These are phyloP conservation scores for Fomitopsis serialis DNA, from an alignment of 768 basidiomycete species.

Conservation along the genomic window DNA sequence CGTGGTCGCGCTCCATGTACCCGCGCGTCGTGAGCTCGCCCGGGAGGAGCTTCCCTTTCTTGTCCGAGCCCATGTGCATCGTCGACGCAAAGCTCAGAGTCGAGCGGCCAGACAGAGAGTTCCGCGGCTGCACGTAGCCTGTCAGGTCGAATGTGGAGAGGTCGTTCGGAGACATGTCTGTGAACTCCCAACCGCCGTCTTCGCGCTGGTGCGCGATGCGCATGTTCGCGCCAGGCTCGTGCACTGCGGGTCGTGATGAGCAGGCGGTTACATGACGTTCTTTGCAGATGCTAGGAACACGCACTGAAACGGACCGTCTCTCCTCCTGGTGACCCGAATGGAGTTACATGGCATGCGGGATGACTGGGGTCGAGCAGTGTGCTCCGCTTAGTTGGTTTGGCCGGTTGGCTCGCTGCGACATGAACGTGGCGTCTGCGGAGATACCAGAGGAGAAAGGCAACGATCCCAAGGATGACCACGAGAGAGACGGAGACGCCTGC, in stretches of 20 bases:
- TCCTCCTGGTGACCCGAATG: constrained; percentile 9
- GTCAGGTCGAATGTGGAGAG: constrained; percentile 10
- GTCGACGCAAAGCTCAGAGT: neutral
- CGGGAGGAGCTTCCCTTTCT: constrained; percentile 13
- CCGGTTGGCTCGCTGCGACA: neutral
- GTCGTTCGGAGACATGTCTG: constrained; percentile 19
- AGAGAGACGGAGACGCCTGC: constrained; percentile 9
- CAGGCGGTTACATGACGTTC: too few species aligned
- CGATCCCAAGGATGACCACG: constrained; percentile 8
- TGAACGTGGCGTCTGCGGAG: constrained; percentile 3
- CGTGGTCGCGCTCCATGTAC: constrained; percentile 13
- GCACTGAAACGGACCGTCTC: constrained; percentile 12
- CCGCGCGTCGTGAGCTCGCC: constrained; percentile 20
- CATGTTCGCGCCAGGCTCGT: constrained; percentile 51
- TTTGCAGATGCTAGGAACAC: neutral
- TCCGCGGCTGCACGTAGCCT: constrained; percentile 2
- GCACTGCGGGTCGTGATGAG: constrained; percentile 34
- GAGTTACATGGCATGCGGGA: constrained; percentile 16
- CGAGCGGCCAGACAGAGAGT: neutral
- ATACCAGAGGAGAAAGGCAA: constrained; percentile 5
- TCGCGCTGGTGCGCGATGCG: constrained; percentile 47
- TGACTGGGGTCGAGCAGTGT: constrained; percentile 12
- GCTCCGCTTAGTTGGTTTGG: neutral
- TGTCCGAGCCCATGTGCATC: neutral
- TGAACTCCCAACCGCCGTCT: constrained; percentile 54